Base-by-base conservation (phyloP, 2,329 filamentous ascomycete species). In the Penicillium sclerotiorum region DNA sequence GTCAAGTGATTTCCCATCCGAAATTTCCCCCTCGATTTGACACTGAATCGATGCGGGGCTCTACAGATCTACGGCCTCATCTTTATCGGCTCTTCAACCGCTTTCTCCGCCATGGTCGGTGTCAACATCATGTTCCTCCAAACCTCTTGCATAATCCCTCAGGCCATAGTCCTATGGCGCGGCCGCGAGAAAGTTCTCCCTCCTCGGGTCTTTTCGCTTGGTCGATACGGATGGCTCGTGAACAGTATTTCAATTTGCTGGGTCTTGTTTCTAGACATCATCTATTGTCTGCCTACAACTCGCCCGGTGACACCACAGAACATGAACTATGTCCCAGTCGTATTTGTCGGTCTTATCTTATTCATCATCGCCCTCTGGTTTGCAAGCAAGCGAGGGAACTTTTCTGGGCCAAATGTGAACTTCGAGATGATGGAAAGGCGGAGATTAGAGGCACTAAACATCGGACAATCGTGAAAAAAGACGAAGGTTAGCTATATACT, bases 291-390 rank as follows among this genome's bases (percentile, higher is more conserved):
- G 7, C 49, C 49, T 12, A 47, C 49, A 1, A 39, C 44, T 9
- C 20, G 25, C 11, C 49, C 49, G 3, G 49, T 52, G 8, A 52
- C 44, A 5, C 39, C 39, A 15, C 32, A 44, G 33, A 52, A 52
- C 21, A 52, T 52, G 45, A 52, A 52, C 38, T 52, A 52, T 35
- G 38, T 50, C 30, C 43, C 48, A n/a, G 48, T 50, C 27, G 48
- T 50, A 6, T 46, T 37, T 3, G 21, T 47, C 13, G 48, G 48
- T 27, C 11, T 27, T n/a, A n/a, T n/a, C n/a, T n/a, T n/a, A n/a
- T n/a, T n/a, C n/a, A n/a, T n/a, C n/a, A n/a, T n/a, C n/a, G n/a
- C n/a, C n/a, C n/a, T n/a, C n/a, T n/a, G n/a, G n/a, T n/a, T n/a
- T n/a, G n/a, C n/a, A n/a, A n/a, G n/a, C n/a, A n/a, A n/a, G n/a